Conservation (phyloP, 2,329 filamentous ascomycete genomes). For the Claviceps capensis region DNA sequence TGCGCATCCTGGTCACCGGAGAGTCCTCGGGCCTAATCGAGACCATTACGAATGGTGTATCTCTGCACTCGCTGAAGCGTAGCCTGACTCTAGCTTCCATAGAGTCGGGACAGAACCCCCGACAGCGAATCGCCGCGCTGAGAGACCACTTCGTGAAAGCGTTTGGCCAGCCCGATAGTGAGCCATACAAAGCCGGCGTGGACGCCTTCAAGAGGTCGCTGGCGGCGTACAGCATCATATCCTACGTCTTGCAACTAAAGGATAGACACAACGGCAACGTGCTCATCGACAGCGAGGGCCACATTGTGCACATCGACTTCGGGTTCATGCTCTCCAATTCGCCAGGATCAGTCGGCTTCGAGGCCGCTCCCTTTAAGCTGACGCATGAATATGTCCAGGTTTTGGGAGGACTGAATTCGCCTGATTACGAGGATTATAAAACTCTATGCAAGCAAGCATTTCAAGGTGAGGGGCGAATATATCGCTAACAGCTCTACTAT, state of each 20-base stretch:
- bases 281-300: constrained; percentile 70
- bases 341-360: constrained; percentile 70
- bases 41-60: constrained; percentile 79
- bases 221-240: constrained; percentile 75
- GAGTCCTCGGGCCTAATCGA: constrained; percentile 76
- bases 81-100: constrained; percentile 65
- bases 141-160: constrained; percentile 72
- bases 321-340: constrained; percentile 85
- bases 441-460: constrained; percentile 71
- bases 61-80: constrained; percentile 73
- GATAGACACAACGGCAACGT: constrained; percentile 81
- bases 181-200: constrained; percentile 56
- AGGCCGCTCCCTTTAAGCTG: constrained; percentile 76
- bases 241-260: constrained; percentile 72
- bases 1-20: constrained; percentile 76
- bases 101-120: constrained; percentile 57
- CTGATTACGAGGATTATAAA: constrained; percentile 64
- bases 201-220: constrained; percentile 72
- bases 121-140: constrained; percentile 64
- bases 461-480: constrained; percentile 41
- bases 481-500: no score
- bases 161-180: constrained; percentile 57
- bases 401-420: constrained; percentile 56
- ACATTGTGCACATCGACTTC: constrained; percentile 82
- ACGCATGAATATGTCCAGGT: constrained; percentile 80